Evolutionary conservation across 73 alveolate species (phyloP).

Genomic region (Paramecium bursaria): DNA sequence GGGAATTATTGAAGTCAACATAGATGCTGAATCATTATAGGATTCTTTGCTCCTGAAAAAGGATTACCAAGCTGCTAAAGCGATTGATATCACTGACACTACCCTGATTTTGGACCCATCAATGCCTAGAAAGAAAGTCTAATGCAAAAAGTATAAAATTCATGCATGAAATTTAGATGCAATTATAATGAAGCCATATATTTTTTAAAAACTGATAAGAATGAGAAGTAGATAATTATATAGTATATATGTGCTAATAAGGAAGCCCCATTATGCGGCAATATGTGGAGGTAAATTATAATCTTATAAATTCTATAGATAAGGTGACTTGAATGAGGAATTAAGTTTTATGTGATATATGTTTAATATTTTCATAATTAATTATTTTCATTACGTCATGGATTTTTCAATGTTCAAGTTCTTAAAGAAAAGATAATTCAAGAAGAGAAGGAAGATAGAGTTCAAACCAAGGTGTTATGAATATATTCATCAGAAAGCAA

Average conservation of each 20-base stretch:
- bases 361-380: no score
- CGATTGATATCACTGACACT: conserved; percentile 48
- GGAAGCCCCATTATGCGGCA: neutral
- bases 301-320: no score
- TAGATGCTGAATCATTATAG: neutral
- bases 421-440: conserved; percentile 17
- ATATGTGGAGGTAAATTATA: conserved; percentile 56
- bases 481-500: conserved; percentile 3
- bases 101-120: conserved; percentile 55
- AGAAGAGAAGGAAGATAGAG: conserved; percentile 33
- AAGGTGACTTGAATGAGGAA: no score
- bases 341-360: no score
- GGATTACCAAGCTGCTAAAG: conserved; percentile 57
- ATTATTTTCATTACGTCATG: conserved; percentile 49
- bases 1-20: conserved; percentile 42
- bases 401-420: conserved; percentile 8
- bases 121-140: conserved; percentile 19
- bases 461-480: conserved; percentile 22
- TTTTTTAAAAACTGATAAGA: conserved; percentile 48
- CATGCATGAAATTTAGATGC: neutral
- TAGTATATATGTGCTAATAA: conserved; percentile 46
- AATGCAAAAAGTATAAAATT: neutral
- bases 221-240: conserved; percentile 44
- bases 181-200: conserved; percentile 47
- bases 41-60: conserved; percentile 41